Evolutionary conservation across 2,329 filamentous ascomycete genomes (phyloP).

Genomic region (Intubia oerlemansii): DNA sequence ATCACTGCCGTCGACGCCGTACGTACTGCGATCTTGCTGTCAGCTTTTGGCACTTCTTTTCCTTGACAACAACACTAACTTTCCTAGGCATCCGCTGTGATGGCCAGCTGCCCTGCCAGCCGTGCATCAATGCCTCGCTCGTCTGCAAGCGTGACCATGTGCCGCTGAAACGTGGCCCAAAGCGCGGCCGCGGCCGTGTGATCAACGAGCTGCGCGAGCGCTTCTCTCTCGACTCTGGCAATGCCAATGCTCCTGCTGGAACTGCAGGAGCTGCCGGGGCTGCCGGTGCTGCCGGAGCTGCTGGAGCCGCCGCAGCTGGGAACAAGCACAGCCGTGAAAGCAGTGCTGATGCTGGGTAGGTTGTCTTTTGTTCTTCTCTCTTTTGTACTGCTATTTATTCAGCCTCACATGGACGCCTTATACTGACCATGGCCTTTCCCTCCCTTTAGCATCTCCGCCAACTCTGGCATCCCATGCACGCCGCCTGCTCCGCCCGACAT

Average conservation of each 20-base stretch:
- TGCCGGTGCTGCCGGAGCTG: no score
- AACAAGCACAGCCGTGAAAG: slow-evolving; percentile 18
- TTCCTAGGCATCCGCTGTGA: slow-evolving; percentile 22
- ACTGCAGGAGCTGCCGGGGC: no score
- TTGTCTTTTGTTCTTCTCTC: not conserved
- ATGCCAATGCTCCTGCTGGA: no score
- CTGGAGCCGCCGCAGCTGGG: no score
- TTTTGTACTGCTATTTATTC: not conserved
- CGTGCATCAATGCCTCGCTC: slow-evolving; percentile 34
- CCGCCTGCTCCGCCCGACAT: slow-evolving; percentile 8
- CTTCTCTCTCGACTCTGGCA: slow-evolving; percentile 15
- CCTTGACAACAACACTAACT: not conserved
- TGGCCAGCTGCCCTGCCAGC: slow-evolving; percentile 31
- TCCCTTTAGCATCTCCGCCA: not conserved
- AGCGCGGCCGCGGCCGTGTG: slow-evolving; percentile 38
- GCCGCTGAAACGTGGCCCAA: slow-evolving; percentile 41
- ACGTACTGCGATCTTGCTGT: not conserved
- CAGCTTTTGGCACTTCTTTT: slow-evolving; percentile 3
- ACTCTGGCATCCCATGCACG: slow-evolving; percentile 5
- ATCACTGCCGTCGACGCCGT: slow-evolving; percentile 22
- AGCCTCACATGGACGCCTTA: not conserved
- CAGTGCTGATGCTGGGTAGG: slow-evolving; percentile 16
- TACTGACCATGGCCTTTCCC: not conserved
- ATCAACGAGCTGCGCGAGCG: slow-evolving; percentile 35
- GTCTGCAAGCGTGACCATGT: slow-evolving; percentile 44